These are phyloP conservation scores for Berkeleyomyces rouxiae DNA, from an alignment of 2,329 filamentous ascomycete species.

Conservation along the genomic window DNA sequence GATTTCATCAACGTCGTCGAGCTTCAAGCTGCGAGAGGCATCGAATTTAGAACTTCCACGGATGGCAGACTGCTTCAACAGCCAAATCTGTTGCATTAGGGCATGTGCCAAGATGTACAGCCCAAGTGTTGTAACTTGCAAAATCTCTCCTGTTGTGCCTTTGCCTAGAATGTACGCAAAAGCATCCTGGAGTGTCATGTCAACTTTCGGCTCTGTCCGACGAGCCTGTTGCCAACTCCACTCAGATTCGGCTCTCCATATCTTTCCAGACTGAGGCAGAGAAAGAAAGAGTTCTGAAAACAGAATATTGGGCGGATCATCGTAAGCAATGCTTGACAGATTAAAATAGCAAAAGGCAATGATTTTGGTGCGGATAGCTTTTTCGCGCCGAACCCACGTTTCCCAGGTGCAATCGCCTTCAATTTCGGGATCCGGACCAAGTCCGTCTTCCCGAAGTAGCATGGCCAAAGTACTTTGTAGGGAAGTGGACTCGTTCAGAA, in stretches of 20 bases:
- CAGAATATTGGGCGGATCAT: slow-evolving; percentile 40
- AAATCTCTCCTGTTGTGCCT: background rate
- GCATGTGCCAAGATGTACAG: slow-evolving; percentile 59
- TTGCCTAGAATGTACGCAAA: slow-evolving; percentile 34
- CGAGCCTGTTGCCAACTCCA: slow-evolving; percentile 45
- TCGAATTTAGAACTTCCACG: slow-evolving; percentile 32
- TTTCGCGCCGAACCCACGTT: slow-evolving; percentile 41
- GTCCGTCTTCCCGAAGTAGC: slow-evolving; percentile 40
- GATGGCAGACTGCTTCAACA: slow-evolving; percentile 47
- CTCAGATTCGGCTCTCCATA: slow-evolving; percentile 40
- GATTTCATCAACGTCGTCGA: slow-evolving; percentile 40
- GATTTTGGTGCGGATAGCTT: slow-evolving; percentile 40
- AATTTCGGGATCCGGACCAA: slow-evolving; percentile 17
- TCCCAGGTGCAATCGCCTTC: slow-evolving; percentile 31
- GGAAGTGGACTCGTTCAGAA: slow-evolving; percentile 41
- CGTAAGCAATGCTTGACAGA: slow-evolving; percentile 44
- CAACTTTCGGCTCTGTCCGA: slow-evolving; percentile 32
- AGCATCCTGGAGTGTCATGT: slow-evolving; percentile 39
- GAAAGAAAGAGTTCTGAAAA: slow-evolving; percentile 41
- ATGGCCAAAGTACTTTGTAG: slow-evolving; percentile 42
- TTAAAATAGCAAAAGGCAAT: slow-evolving; percentile 48
- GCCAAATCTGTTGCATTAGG: slow-evolving; percentile 54
- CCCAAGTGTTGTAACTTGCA: slow-evolving; percentile 40
- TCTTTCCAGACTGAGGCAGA: slow-evolving; percentile 35
- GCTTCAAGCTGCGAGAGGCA: slow-evolving; percentile 32